Evolutionary conservation across 345 rosid genomes (phyloP).

Genomic region (Populus davidiana): DNA sequence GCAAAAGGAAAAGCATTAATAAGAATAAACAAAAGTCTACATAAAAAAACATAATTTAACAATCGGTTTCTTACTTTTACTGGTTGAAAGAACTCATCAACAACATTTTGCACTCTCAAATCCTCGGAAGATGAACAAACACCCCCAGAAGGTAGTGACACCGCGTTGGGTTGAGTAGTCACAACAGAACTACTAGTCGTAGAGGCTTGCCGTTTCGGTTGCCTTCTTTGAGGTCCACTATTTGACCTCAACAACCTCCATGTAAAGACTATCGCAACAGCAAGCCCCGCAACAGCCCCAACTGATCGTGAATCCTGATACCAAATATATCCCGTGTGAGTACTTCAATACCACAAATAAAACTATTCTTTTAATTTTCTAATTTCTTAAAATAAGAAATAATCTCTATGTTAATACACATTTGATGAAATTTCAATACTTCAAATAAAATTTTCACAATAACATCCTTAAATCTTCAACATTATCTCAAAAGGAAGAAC

Average conservation of each 20-base stretch:
- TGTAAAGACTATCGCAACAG: constrained; percentile 79
- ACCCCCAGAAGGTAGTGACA: constrained; percentile 38
- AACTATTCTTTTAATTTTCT: neutral
- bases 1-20: neutral
- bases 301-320: constrained; percentile 78
- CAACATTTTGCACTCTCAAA: constrained; percentile 56
- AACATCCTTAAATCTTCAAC: neutral
- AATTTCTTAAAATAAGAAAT: neutral
- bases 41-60: neutral
- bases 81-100: constrained; percentile 82
- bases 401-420: neutral
- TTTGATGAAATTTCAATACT: neutral
- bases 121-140: constrained; percentile 54
- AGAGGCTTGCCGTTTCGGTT: constrained; percentile 62
- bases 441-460: neutral
- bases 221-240: constrained; percentile 62
- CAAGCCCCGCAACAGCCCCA: constrained; percentile 94
- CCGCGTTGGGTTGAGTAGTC: constrained; percentile 42
- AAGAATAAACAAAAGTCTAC: constrained; percentile 1
- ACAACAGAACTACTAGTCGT: constrained; percentile 43
- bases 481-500: neutral
- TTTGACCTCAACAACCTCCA: constrained; percentile 80
- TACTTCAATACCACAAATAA: neutral
- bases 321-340: neutral
- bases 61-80: constrained; percentile 43